Base-by-base conservation (phyloP, 495 filamentous ascomycete genomes). In the Polyplosphaeria fusca region DNA sequence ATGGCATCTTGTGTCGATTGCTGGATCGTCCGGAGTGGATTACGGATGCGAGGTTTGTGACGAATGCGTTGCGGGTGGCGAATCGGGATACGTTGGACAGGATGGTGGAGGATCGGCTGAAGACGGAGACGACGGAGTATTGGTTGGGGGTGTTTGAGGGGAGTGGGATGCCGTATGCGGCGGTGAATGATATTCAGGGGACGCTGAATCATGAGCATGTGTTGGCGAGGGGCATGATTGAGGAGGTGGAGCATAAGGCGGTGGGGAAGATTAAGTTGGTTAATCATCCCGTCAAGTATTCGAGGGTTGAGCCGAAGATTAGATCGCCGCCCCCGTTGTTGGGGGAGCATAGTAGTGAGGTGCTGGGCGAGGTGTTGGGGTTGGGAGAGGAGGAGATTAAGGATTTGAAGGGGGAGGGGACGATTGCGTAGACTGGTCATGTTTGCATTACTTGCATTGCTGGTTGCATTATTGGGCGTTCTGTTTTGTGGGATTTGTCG, bases 281-380 rank as follows among this genome's bases (percentile, higher is more conserved):
- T 25, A 68, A 67, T 18, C 57, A 57, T 37, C 63, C 70, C 2
- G 67, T 72, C 35, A 69, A 72, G 49, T 68, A 68, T 26, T 68
- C 67, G 27, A 53, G 65, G 25, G 61, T 55, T 1, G 68, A 69
- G 44, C 58, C 58, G 5, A 57, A 52, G 20, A 62, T 72, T 16
- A 32, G 67, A 28, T 30, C 20, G 23, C 53, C 53, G 50, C 68
- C 70, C 26, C 70, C 70, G 28, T 43, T 53, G 47, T 48, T 72
- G 47, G 68, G 70, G 7, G 61, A 70, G 53, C 66, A 72, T 50
- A 70, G 67, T 1, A 37, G 61, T 27, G 65, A 69, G 27, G 65
- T 72, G 19, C 51, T 72, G 20, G 52, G 47, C 19, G 70, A 69
- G 49, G 13, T 65, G 40, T 53, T 66, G 12, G 67, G 63, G 5